Evolutionary conservation across 495 filamentous ascomycete genomes (phyloP).

Genomic region (Penicillium mononematosum): DNA sequence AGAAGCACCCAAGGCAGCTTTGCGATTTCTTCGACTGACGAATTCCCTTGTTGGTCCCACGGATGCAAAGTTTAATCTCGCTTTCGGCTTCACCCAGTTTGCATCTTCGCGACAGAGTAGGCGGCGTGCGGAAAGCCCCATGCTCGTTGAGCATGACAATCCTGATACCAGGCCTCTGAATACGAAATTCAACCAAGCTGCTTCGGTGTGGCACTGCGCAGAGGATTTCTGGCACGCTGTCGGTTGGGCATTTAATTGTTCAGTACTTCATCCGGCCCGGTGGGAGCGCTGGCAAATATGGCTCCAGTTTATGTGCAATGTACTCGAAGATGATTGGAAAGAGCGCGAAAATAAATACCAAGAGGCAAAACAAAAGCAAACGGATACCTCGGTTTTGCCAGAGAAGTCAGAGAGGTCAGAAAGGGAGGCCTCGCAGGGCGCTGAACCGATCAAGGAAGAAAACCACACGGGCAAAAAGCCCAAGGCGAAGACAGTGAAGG

Average conservation of each 20-base stretch:
- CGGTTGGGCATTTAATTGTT: constrained; percentile 94
- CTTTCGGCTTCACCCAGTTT: constrained; percentile 54
- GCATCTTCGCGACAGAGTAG: constrained; percentile 36
- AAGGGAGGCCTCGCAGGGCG: not conserved
- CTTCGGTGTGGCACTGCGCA: constrained; percentile 67
- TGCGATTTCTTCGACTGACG: constrained; percentile 58
- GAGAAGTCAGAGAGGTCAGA: not conserved
- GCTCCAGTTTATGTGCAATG: constrained; percentile 76
- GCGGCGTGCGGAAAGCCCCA: constrained; percentile 25
- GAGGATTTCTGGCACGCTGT: constrained; percentile 87
- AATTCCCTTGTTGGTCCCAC: constrained; percentile 52
- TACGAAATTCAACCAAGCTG: constrained; percentile 57
- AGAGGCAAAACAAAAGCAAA: constrained; percentile 9
- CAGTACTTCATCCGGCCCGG: constrained; percentile 61
- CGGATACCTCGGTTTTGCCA: constrained; percentile 12
- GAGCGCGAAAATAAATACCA: constrained; percentile 44
- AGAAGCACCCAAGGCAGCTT: constrained; percentile 52
- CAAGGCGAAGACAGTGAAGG: constrained; percentile 6
- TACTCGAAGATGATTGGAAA: constrained; percentile 72
- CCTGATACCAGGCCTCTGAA: constrained; percentile 45
- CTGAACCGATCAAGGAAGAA: not conserved
- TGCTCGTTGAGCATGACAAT: constrained; percentile 13
- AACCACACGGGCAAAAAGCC: constrained; percentile 6
- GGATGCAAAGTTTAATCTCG: constrained; percentile 46
- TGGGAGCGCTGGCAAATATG: constrained; percentile 85